A percentile compares a stretch with the other conserved stretches of the same genome.
phyloP scores from a whole-genome alignment of 2,329 filamentous ascomycete species.

The Hymenoscyphus scutula region DNA sequence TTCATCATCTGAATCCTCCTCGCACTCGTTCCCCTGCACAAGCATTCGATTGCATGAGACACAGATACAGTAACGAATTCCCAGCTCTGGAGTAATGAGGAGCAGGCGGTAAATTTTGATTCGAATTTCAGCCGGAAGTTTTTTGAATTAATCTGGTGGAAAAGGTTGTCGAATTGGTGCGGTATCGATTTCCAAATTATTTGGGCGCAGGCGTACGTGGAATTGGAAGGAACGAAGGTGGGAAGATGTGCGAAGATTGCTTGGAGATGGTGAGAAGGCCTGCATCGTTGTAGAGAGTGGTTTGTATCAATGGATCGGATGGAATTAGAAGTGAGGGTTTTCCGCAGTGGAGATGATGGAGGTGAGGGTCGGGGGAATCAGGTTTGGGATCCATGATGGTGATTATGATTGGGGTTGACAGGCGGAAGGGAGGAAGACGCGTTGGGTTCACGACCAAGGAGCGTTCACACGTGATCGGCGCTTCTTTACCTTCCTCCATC shows the following conservation, averaged over 20 bases:
- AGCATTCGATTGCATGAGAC: neutral
- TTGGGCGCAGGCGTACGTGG: neutral
- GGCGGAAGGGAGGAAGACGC: too few relatives aligned
- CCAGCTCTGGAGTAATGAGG: neutral
- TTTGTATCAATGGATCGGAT: neutral
- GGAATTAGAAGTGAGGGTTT: too few relatives aligned
- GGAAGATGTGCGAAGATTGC: neutral
- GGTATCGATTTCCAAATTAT: neutral
- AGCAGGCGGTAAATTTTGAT: neutral
- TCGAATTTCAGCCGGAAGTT: neutral
- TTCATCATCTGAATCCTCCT: neutral
- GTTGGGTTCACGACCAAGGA: too few relatives aligned
- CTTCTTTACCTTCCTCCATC: too few relatives aligned
- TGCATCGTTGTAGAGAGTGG: neutral
- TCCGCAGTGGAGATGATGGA: too few relatives aligned
- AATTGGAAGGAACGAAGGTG: neutral
- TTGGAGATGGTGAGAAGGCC: neutral
- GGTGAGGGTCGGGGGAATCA: too few relatives aligned
- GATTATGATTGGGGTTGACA: too few relatives aligned
- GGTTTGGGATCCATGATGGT: too few relatives aligned
- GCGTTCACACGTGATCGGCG: too few relatives aligned
- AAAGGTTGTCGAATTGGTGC: neutral
- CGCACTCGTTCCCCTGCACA: neutral
- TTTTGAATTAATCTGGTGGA: neutral
- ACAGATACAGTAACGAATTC: neutral